Percentiles rank a stretch among this genome's conserved stretches.
These are phyloP conservation scores for Exophiala mesophila DNA, from an alignment of 2,329 filamentous ascomycete genomes.

Conservation along the genomic window DNA sequence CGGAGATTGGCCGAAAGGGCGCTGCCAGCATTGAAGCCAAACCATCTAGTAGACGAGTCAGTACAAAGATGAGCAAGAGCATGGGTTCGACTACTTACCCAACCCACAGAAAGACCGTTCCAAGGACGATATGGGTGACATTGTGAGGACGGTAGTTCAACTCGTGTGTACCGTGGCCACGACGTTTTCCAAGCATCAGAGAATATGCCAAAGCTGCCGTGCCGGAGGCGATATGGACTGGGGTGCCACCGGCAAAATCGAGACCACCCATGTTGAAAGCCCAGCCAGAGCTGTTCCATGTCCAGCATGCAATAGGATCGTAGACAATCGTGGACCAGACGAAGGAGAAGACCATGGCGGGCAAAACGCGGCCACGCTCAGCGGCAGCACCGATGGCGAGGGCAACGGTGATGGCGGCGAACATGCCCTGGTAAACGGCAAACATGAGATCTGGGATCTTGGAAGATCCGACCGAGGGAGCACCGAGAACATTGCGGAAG, in stretches of 20 bases:
- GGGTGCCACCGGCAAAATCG: slow-evolving; percentile 85
- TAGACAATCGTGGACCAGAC: slow-evolving; percentile 87
- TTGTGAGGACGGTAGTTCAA: slow-evolving; percentile 82
- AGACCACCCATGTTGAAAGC: slow-evolving; percentile 71
- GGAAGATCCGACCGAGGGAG: slow-evolving; percentile 66
- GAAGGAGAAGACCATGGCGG: slow-evolving; percentile 88
- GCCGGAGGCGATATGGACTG: slow-evolving; percentile 65
- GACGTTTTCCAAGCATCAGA: slow-evolving; percentile 83
- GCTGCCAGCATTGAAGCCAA: slow-evolving; percentile 87
- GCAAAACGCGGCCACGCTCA: slow-evolving; percentile 81
- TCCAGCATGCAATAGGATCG: slow-evolving; percentile 92
- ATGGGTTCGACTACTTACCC: slow-evolving; percentile 49
- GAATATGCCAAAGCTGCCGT: slow-evolving; percentile 82
- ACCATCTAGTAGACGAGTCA: slow-evolving; percentile 55
- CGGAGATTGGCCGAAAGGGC: slow-evolving; percentile 76
- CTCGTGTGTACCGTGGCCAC: slow-evolving; percentile 65
- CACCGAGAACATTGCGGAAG: slow-evolving; percentile 68
- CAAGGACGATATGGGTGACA: slow-evolving; percentile 85
- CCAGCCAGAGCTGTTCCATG: slow-evolving; percentile 83
- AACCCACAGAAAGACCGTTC: slow-evolving; percentile 90
- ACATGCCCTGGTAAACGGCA: slow-evolving; percentile 82
- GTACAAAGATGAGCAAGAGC: slow-evolving; percentile 57
- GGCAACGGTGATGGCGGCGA: slow-evolving; percentile 59
- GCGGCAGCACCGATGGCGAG: slow-evolving; percentile 80
- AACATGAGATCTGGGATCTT: slow-evolving; percentile 79